phyloP scores from a whole-genome alignment of 2,329 filamentous ascomycete species.

The Apiospora koreana region DNA sequence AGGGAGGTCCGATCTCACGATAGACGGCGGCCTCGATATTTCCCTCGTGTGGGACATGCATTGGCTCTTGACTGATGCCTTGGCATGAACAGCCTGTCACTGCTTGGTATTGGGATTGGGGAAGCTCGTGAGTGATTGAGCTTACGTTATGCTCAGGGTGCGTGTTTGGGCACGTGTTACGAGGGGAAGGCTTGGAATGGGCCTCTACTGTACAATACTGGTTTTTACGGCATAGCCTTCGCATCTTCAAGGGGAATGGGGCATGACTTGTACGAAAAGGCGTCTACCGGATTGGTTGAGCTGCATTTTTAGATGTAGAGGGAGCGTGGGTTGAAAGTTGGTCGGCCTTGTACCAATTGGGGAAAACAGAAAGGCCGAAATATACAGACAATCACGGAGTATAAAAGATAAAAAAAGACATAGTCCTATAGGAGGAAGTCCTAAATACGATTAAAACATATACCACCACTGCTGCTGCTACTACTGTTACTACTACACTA shows the following conservation, averaged over 20 bases:
- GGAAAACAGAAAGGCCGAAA: neutral
- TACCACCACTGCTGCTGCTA: neutral
- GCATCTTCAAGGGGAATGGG: neutral
- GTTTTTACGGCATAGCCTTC: neutral
- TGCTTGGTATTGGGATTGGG: neutral
- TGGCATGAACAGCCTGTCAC: neutral
- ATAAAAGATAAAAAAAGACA: neutral
- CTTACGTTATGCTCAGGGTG: neutral
- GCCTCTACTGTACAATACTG: neutral
- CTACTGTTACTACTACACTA: no score
- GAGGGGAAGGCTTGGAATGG: neutral
- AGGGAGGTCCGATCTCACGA: neutral
- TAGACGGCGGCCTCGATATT: neutral
- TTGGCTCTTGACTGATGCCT: neutral
- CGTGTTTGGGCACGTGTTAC: neutral
- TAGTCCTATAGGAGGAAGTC: neutral
- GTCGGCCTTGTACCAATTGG: neutral
- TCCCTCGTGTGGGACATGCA: neutral
- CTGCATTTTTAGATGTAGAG: conserved; percentile 1
- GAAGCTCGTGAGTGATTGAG: neutral
- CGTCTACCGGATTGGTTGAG: neutral
- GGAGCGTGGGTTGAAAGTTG: neutral
- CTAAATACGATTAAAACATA: neutral
- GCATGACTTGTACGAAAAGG: neutral
- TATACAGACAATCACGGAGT: neutral